Evolutionary conservation across 129 eudicot genomes (phyloP).

Genomic region (Logfia minima): DNA sequence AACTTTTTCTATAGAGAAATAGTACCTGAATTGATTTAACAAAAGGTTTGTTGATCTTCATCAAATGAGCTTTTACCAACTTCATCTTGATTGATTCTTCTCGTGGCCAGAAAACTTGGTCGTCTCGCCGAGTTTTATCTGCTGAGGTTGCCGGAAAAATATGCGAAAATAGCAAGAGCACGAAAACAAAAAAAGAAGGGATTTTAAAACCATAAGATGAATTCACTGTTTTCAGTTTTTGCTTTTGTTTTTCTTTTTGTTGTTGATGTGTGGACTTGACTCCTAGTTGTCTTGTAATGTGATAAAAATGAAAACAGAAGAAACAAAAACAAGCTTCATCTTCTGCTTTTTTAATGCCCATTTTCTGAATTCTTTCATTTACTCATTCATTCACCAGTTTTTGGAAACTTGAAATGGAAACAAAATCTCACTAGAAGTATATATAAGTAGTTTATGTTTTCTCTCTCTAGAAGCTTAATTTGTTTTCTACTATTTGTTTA

Average conservation of each 20-base stretch:
- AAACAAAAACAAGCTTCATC: slow-evolving; percentile 32
- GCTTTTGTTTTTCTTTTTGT: slow-evolving; percentile 31
- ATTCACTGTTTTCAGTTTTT: slow-evolving; percentile 30
- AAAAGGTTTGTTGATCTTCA: slow-evolving; percentile 73
- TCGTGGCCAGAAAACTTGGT: slow-evolving; percentile 46
- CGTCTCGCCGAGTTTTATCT: slow-evolving; percentile 31
- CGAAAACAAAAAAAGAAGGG: slow-evolving; percentile 56
- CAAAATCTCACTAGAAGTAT: slow-evolving; percentile 24
- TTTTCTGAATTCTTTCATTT: slow-evolving; percentile 36
- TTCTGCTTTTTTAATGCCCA: slow-evolving; percentile 33
- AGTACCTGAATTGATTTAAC: slow-evolving; percentile 79
- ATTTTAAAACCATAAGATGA: slow-evolving; percentile 41
- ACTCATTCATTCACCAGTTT: slow-evolving; percentile 50
- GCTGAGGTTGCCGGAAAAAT: slow-evolving; percentile 43
- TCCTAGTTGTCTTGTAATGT: slow-evolving; percentile 43
- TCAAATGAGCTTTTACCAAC: slow-evolving; percentile 55
- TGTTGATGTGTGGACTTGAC: slow-evolving; percentile 33
- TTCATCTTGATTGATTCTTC: slow-evolving; percentile 56
- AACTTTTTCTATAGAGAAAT: not conserved
- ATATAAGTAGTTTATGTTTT: not conserved
- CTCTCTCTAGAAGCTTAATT: slow-evolving; percentile 25
- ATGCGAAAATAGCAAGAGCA: slow-evolving; percentile 46
- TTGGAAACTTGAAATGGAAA: slow-evolving; percentile 36
- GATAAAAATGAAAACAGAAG: slow-evolving; percentile 30
- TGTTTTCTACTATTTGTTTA: slow-evolving; percentile 43